Evolutionary conservation across 306 rosid genomes (phyloP), one percentile per base, ranked within the genome.

Genomic region (Cajanus cajan): DNA sequence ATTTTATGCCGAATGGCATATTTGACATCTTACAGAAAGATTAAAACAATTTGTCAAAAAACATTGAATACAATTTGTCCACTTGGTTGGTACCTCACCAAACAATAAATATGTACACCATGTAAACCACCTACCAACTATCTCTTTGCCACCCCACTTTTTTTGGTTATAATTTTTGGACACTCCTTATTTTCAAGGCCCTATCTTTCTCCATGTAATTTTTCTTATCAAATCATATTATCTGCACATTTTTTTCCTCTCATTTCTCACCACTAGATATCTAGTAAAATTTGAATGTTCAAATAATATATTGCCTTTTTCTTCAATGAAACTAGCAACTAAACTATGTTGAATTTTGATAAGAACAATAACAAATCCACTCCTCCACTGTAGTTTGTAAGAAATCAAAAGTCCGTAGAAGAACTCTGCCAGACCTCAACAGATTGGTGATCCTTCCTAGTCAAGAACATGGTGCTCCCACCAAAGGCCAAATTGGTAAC

Each of bases 351-450:
- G 2, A 54, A 55, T 22, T 1, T 10, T 1, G 7, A 10, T 4
- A 0, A 22, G 22, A 55, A 10, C 4, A 62, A 33, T 2, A 58
- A 47, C 4, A 22, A 0, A 57, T 28, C 31, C 31, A 28, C 31
- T 28, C 31, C 31, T 28, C 31, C 31, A 28, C 31, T 28, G 31
- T 1, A 28, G 31, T 28, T 28, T 28, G 31, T 1, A 28, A 28
- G 31, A 28, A 28, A 19, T 24, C 85, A 89, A 79, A 85, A 79
- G 68, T 88, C 92, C 80, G 85, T 83, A 0, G 78, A 78, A 39
- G 93, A 87, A 86, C 94, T 87, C 83, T 91, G 94, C 99, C 99
- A 95, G 51, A 93, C 94, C 89, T 95, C 99, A 74, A 95, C 96
- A 85, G 36, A 80, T 61, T 91, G 97, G 59, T 87, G 87, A 73